These are phyloP conservation scores for Kazachstania martiniae DNA, from an alignment of 805 yeast species.

Conservation along the genomic window DNA sequence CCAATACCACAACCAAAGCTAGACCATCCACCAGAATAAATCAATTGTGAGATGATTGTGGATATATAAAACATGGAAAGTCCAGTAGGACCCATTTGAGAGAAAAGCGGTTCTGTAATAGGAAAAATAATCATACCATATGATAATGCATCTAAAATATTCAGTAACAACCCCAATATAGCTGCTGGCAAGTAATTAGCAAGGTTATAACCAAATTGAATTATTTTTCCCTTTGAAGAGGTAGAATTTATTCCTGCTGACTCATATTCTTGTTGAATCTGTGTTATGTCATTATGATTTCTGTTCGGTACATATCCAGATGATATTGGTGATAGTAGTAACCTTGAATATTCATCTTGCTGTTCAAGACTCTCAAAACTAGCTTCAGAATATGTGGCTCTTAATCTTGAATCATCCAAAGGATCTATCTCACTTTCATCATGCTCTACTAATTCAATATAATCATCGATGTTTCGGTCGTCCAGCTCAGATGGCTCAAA, in stretches of 20 bases:
- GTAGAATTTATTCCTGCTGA: neutral
- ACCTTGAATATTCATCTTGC: constrained; percentile 5
- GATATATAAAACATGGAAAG: constrained; percentile 89
- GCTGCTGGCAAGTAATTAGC: constrained; percentile 55
- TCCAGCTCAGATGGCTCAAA: constrained; percentile 15
- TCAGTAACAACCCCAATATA: constrained; percentile 70
- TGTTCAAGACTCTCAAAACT: constrained; percentile 2
- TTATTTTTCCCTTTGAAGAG: neutral
- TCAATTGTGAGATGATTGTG: constrained; percentile 79
- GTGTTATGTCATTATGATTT: neutral
- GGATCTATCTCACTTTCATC: constrained; percentile 2
- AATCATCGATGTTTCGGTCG: constrained; percentile 7
- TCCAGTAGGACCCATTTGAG: constrained; percentile 77
- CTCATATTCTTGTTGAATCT: constrained; percentile 1
- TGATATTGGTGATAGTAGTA: constrained; percentile 10
- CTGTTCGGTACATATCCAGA: too few relatives aligned
- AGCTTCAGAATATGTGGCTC: neutral
- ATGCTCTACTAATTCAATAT: constrained; percentile 7
- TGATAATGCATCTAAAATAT: constrained; percentile 84
- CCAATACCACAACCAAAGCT: constrained; percentile 88
- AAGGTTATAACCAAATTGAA: constrained; percentile 4
- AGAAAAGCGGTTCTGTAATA: constrained; percentile 65
- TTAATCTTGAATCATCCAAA: too few relatives aligned
- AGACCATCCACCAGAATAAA: constrained; percentile 84
- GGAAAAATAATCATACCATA: constrained; percentile 98